Base-by-base conservation (phyloP, 1,284 basidiomycete species). In the Macrocybe sp. region DNA sequence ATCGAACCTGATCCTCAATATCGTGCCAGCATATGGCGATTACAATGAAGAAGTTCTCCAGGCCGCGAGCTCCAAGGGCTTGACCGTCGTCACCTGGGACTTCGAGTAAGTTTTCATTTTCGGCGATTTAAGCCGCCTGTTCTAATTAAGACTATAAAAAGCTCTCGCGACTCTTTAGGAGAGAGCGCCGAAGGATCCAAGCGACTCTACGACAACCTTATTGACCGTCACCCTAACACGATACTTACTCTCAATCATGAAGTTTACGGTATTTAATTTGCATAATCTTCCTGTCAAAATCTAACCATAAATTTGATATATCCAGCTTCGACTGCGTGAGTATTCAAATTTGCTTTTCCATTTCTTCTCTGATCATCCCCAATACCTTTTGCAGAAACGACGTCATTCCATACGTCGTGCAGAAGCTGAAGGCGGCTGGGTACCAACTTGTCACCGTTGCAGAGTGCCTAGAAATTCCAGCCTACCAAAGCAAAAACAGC, bases 371-470 rank as follows among this genome's bases (percentile, higher is more conserved):
- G 16, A 37, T 30, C 12, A 12, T 12, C n/a, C 11, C 37, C 7
- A n/a, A 9, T 2, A 12, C 9, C 14, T 14, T 12, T 30, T 12
- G 35, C 41, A 67, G 65, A 30, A 59, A 64, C 34, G 53, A 62
- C 37, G 59, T 68, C 8, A 46, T 71, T 33, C 68, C 69, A 1
- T 61, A 65, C 46, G 68, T 64, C 3, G 61, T 64, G 37, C 7
- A 39, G 7, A 52, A 34, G 8, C 55, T 64, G 31, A 45, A 62
- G 39, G 50, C 16, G 6, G 66, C 64, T 4, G 69, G 67, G 3
- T 70, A 70, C 52, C 50, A 60, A n/a, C 63, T 77, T 31, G 74
- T 72, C 34, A 73, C 73, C 5, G 52, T 76, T 5, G 68, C 73
- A 3, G 68, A 75, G 47, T 76, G 75, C 52, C 57, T 76, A 2